Percentiles rank a stretch among this genome's conserved stretches.
Conservation (phyloP, 2,329 filamentous ascomycete genomes). For the Fonsecaea nubica region DNA sequence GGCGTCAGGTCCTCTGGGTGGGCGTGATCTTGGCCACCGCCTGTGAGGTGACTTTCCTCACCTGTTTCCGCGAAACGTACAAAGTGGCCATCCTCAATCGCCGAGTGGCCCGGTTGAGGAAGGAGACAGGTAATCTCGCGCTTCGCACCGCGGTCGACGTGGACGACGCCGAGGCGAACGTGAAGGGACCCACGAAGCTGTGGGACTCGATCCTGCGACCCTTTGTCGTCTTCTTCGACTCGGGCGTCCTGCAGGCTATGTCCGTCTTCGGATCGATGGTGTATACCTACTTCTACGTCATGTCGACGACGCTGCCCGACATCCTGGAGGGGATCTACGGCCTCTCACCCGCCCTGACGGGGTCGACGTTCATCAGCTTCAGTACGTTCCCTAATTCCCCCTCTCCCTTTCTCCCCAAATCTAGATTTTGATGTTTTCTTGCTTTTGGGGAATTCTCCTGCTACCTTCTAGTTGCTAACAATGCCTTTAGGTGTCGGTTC, state of each 20-base stretch:
- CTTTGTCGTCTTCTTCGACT: constrained; percentile 63
- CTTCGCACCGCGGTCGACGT: constrained; percentile 37
- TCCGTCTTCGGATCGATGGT: constrained; percentile 55
- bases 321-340: constrained; percentile 43
- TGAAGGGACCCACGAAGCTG: constrained; percentile 41
- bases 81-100: constrained; percentile 43
- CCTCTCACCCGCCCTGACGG: constrained; percentile 41
- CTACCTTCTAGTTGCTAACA: neutral
- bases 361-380: constrained; percentile 40
- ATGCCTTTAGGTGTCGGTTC: constrained; percentile 39
- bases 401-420: neutral
- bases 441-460: neutral
- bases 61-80: constrained; percentile 45
- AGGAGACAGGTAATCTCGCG: constrained; percentile 39
- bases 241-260: constrained; percentile 60
- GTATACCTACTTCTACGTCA: constrained; percentile 56
- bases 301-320: constrained; percentile 49
- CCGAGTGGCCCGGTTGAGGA: constrained; percentile 42
- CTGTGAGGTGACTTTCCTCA: constrained; percentile 40
- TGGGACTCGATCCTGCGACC: constrained; percentile 58
- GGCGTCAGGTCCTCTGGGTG: constrained; percentile 41
- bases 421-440: neutral
- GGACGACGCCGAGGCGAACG: constrained; percentile 15
- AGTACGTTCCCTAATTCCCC: constrained; percentile 21
- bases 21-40: constrained; percentile 30